Base-by-base conservation (phyloP, 1,139 yeast species). In the Suhomyces bolitotheri region DNA sequence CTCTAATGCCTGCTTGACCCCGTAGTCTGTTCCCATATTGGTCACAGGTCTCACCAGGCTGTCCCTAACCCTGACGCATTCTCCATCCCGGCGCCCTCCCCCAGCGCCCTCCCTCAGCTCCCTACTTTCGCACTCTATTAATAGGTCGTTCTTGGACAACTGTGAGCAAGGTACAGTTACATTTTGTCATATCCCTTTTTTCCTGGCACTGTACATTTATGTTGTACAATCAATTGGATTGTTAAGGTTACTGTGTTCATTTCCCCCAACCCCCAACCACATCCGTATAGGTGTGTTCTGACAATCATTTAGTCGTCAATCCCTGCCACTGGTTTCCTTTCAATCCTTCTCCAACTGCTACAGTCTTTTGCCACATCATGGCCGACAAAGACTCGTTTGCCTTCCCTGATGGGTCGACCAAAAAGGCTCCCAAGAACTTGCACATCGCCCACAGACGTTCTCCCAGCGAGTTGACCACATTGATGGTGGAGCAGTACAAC, bases 371-470 rank as follows among this genome's bases (percentile, higher is more conserved):
- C 20, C 20, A 17, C 25, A 25, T 27, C 40, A 37, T 37, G 40
- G 27, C 37, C 15, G 40, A 37, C 27, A 27, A 31, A 32, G 54
- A 51, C 32, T 47, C 45, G 27, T 39, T 44, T 41, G 44, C 48
- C 26, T 31, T 46, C 22, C 45, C 46, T 27, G 6, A 6, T 8
- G 56, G 43, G 29, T 50, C 40, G 27, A 29, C 48, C 19, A 56
- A 54, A 45, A 62, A 62, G 44, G n/a, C n/a, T n/a, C 61, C 67
- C 13, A 64, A 59, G 39, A 68, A 67, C 48, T 60, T 90, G 46
- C 95, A 88, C 62, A 89, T 90, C 49, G 97, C 97, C 16, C 97
- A 90, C 56, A 76, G 97, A 54, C 76, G 96, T 43, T 85, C 97
- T 4, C 97, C 97, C 16, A 81, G 92, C 49, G 98, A 92, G 59